These are phyloP conservation scores for Pelargonium citronellum DNA, from an alignment of 441 rosid species.

Conservation along the genomic window DNA sequence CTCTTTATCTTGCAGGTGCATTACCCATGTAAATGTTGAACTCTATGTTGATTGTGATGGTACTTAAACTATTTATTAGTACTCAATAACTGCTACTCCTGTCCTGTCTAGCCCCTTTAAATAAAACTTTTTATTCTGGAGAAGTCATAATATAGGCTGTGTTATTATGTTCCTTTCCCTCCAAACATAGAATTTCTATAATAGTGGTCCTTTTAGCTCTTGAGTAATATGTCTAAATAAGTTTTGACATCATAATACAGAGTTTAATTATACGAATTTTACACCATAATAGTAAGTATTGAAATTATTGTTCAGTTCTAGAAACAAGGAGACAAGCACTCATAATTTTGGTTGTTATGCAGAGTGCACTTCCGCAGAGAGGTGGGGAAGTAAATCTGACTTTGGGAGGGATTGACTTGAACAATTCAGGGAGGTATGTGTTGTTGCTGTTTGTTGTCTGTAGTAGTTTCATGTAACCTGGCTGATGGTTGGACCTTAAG, in stretches of 20 bases:
- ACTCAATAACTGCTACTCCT: too few relatives aligned
- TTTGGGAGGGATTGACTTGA: constrained; percentile 93
- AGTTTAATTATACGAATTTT: neutral
- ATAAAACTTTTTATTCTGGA: too few relatives aligned
- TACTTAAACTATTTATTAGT: too few relatives aligned
- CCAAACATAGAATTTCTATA: too few relatives aligned
- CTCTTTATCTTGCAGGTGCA: too few relatives aligned
- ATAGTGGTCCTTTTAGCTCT: too few relatives aligned
- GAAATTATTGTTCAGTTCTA: neutral
- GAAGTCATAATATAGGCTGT: too few relatives aligned
- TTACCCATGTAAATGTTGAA: too few relatives aligned
- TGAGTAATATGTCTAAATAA: neutral
- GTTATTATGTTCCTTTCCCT: too few relatives aligned
- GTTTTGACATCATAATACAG: neutral
- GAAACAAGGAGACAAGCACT: constrained; percentile 2
- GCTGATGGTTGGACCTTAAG: constrained; percentile 22
- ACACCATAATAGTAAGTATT: constrained; percentile 9
- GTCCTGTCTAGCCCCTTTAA: too few relatives aligned
- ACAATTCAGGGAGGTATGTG: constrained; percentile 89
- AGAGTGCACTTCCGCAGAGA: constrained; percentile 85
- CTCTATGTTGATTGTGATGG: too few relatives aligned
- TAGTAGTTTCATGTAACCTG: constrained; percentile 18
- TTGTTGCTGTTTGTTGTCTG: constrained; percentile 18
- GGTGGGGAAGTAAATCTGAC: constrained; percentile 95
- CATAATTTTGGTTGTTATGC: constrained; percentile 25